Evolutionary conservation across 768 basidiomycete species (phyloP), one percentile per base, ranked within the genome.

Genomic region (button mushroom (Agaricus bisporus)): DNA sequence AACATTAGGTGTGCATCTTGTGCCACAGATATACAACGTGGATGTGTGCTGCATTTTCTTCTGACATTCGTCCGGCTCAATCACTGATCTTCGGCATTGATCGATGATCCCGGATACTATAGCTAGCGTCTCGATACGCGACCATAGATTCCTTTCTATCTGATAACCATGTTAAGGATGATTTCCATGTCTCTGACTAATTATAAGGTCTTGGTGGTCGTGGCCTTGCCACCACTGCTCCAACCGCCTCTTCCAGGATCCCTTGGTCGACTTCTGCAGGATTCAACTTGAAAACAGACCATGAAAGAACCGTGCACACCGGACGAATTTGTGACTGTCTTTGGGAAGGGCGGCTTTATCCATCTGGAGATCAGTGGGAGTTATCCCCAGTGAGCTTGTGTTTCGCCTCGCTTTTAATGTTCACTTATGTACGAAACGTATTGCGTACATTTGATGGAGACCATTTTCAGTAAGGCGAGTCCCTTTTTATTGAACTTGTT

Each of bases 261-360:
- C 91, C 91, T 25, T 91, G 26, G 81, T 93, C 60, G 82, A 91
- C 71, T 91, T 94, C 59, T 73, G 79, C 59, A 82, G 79, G 52
- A 91, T 85, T 64, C 61, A 68, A n/a, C 75, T 81, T 0, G 47
- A 62, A 1, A 67, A 71, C 12, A 8, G 46, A 9, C 46, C 53
- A 14, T 41, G 22, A 10, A 83, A 88, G 61, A 87, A 69, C 76
- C 78, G 55, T 63, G 73, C 5, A 78, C 82, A 0, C 88, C 91
- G 2, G 70, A 78, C 42, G 77, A 83, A 58, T 77, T 94, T 35
- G 88, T 88, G 35, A 75, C 77, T 37, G 91, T 86, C 0, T 89
- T 91, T 72, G 91, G 85, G 61, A 78, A 85, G 51, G 83, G 83
- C 52, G 88, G 90, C 0, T 93, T 93, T 61, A 75, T 92, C 42